Conservation (phyloP, 768 basidiomycete genomes). For the Hygrophorus pudorinus region DNA sequence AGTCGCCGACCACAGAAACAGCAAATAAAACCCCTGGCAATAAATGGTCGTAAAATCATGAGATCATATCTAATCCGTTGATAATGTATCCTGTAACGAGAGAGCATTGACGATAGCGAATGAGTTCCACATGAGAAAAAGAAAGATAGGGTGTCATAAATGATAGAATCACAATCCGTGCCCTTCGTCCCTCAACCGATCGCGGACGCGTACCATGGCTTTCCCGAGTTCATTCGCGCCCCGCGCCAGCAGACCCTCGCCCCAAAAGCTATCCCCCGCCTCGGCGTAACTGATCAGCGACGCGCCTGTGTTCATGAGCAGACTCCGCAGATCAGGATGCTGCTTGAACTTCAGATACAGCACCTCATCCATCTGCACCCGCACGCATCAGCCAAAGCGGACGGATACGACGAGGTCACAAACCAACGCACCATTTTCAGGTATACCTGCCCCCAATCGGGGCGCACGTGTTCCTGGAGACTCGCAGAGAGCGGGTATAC, state of each 20-base stretch:
- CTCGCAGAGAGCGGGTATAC: constrained; percentile 26
- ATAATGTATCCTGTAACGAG: not conserved
- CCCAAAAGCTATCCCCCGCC: constrained; percentile 55
- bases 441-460: constrained; percentile 49
- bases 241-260: constrained; percentile 34
- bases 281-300: constrained; percentile 45
- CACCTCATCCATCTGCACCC: constrained; percentile 55
- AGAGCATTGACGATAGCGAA: not conserved
- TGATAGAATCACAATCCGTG: constrained; percentile 7
- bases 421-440: constrained; percentile 34
- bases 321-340: constrained; percentile 44
- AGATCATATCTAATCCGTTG: too few relatives aligned
- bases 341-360: constrained; percentile 62
- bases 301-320: constrained; percentile 45
- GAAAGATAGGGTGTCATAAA: not conserved
- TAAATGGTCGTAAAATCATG: too few relatives aligned
- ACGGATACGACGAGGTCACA: not conserved
- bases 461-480: constrained; percentile 26
- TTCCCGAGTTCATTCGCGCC: constrained; percentile 60
- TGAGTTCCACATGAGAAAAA: not conserved
- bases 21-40: too few relatives aligned
- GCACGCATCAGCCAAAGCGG: not conserved
- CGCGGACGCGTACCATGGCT: constrained; percentile 45
- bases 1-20: too few relatives aligned
- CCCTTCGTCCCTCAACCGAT: constrained; percentile 25